These are phyloP conservation scores for Phytophthora hibernalis DNA, from an alignment of 352 stramenopile genomes.

Conservation along the genomic window DNA sequence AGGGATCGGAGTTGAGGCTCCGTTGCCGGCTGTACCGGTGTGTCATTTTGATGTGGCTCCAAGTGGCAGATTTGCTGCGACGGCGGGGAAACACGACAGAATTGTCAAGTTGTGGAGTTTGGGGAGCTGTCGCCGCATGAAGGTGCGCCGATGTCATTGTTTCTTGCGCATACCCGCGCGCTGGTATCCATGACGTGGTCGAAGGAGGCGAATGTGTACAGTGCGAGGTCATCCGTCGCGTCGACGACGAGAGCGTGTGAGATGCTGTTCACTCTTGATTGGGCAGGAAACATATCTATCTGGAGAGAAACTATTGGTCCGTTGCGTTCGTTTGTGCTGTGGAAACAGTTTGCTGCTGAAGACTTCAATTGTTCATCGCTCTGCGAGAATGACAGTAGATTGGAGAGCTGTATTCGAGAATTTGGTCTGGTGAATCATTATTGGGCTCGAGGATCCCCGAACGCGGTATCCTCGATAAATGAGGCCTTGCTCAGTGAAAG, in stretches of 20 bases:
- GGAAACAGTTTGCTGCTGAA: slow-evolving; percentile 59
- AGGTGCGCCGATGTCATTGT: slow-evolving; percentile 60
- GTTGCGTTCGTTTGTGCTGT: slow-evolving; percentile 67
- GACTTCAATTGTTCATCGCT: slow-evolving; percentile 44
- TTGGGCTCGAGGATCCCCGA: slow-evolving; percentile 43
- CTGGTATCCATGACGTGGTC: slow-evolving; percentile 63
- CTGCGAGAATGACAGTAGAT: slow-evolving; percentile 5
- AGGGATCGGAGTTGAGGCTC: slow-evolving; percentile 8
- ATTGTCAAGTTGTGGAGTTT: slow-evolving; percentile 81
- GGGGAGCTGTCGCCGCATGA: slow-evolving; percentile 59
- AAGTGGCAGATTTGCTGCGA: slow-evolving; percentile 69
- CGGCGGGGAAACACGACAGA: slow-evolving; percentile 61
- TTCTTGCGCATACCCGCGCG: slow-evolving; percentile 68
- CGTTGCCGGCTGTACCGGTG: slow-evolving; percentile 31
- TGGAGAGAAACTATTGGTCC: slow-evolving; percentile 73
- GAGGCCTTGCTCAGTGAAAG: slow-evolving; percentile 70
- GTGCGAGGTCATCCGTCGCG: slow-evolving; percentile 31
- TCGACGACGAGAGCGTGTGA: slow-evolving; percentile 42
- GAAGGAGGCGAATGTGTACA: slow-evolving; percentile 65
- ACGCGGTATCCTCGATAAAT: slow-evolving; percentile 41
- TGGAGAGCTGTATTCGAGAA: slow-evolving; percentile 21
- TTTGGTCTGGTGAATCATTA: slow-evolving; percentile 50
- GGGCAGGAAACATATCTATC: slow-evolving; percentile 67
- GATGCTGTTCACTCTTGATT: slow-evolving; percentile 84
- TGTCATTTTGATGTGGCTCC: slow-evolving; percentile 72